Conservation (phyloP, 176 grass and related monocot species). For the Eragrostis curvula region DNA sequence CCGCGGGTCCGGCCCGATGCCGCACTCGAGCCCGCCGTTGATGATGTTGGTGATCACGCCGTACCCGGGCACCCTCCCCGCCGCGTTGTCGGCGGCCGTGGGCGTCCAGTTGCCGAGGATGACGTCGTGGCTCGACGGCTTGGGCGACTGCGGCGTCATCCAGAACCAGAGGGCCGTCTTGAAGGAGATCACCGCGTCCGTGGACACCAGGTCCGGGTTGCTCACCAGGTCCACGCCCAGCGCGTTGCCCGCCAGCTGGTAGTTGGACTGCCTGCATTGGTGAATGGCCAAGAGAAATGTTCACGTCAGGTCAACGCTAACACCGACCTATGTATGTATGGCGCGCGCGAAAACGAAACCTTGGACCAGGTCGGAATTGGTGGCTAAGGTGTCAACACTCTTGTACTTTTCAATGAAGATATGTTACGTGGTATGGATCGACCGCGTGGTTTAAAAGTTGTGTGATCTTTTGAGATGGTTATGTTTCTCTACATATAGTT, state of each 20-base stretch:
- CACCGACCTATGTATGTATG: too few species aligned
- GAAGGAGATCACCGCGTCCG: slow-evolving; percentile 56
- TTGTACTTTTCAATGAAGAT: too few species aligned
- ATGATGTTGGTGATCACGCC: slow-evolving; percentile 74
- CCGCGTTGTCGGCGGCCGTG: slow-evolving; percentile 7
- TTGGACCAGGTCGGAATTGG: too few species aligned
- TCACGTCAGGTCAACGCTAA: too few species aligned
- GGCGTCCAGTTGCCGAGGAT: slow-evolving; percentile 49
- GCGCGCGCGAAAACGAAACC: too few species aligned
- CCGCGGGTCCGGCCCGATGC: slow-evolving; percentile 35
- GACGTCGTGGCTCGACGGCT: slow-evolving; percentile 61
- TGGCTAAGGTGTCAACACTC: too few species aligned
- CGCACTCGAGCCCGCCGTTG: slow-evolving; percentile 65
- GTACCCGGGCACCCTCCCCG: slow-evolving; percentile 34
- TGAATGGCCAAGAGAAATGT: too few species aligned
- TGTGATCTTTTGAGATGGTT: too few species aligned
- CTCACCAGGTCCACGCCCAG: slow-evolving; percentile 43
- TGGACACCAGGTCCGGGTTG: slow-evolving; percentile 58
- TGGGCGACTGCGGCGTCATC: slow-evolving; percentile 51
- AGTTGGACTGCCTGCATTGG: slow-evolving; percentile 46
- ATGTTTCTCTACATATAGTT: too few species aligned
- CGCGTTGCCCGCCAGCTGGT: slow-evolving; percentile 30
- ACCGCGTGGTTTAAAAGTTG: too few species aligned
- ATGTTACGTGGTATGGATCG: not conserved
- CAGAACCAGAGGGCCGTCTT: slow-evolving; percentile 67